Conservation (phyloP, 1,284 basidiomycete genomes). For the Agroathelia rolfsii region DNA sequence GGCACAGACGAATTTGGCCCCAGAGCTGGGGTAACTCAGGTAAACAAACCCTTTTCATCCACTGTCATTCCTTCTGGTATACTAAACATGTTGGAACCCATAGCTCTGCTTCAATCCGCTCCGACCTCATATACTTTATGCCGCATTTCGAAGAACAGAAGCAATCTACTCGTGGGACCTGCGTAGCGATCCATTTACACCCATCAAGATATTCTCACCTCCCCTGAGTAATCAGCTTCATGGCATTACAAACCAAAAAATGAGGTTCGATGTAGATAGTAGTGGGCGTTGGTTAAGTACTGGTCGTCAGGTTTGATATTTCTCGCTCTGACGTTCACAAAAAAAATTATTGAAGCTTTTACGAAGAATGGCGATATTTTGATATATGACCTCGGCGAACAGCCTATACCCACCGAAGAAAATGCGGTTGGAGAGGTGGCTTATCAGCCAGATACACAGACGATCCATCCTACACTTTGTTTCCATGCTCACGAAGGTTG, state of each 20-base stretch:
- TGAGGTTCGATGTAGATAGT: conserved; percentile 70
- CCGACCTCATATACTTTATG: conserved; percentile 65
- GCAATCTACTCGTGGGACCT: conserved; percentile 73
- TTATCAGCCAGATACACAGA: conserved; percentile 9
- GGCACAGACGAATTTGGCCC: conserved; percentile 35
- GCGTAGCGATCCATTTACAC: conserved; percentile 43
- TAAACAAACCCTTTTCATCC: no score
- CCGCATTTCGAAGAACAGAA: conserved; percentile 62
- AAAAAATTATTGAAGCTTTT: no score
- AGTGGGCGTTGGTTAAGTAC: conserved; percentile 61
- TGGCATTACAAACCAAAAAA: conserved; percentile 62
- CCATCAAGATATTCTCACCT: conserved; percentile 32
- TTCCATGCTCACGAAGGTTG: conserved; percentile 40
- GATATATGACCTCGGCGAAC: conserved; percentile 34
- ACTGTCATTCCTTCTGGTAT: no score
- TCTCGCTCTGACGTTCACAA: no score
- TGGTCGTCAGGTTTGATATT: no score
- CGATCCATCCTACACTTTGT: conserved; percentile 15
- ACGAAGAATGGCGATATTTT: conserved; percentile 34
- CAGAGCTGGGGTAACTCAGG: conserved; percentile 63
- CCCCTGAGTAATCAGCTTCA: conserved; percentile 2
- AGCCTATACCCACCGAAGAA: not conserved
- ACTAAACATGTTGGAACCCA: not conserved
- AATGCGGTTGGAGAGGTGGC: no score
- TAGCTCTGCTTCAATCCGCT: conserved; percentile 76